Conservation (phyloP, 2,329 filamentous ascomycete genomes). For the Ascochyta lentis region DNA sequence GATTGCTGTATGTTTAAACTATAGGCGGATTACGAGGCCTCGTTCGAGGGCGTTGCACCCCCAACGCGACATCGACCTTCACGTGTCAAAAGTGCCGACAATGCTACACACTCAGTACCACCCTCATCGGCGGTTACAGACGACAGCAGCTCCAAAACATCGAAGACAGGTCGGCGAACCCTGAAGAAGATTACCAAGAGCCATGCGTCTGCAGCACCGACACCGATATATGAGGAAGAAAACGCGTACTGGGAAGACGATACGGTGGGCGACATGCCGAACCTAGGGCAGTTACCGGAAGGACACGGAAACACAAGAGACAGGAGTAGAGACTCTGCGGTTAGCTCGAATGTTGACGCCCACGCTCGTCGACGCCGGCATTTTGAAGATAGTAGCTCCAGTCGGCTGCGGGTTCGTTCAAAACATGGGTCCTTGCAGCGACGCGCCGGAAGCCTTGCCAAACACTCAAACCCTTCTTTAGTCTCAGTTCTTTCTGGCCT, state of each 20-base stretch:
- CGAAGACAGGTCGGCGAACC: conserved; percentile 27
- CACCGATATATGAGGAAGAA: conserved; percentile 22
- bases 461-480: conserved; percentile 51
- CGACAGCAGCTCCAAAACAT: conserved; percentile 30
- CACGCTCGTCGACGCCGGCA: conserved; percentile 27
- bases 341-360: conserved; percentile 25
- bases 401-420: conserved; percentile 39
- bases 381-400: conserved; percentile 30
- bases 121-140: conserved; percentile 31
- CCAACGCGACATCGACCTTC: conserved; percentile 35
- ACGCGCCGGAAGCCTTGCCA: conserved; percentile 36
- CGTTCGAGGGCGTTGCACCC: conserved; percentile 30
- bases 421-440: conserved; percentile 45
- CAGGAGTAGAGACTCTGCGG: conserved; percentile 31
- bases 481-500: conserved; percentile 52
- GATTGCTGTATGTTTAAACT: conserved; percentile 28
- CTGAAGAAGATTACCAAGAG: conserved; percentile 31
- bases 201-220: conserved; percentile 24
- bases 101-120: conserved; percentile 23
- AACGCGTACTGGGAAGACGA: conserved; percentile 28
- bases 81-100: conserved; percentile 31
- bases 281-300: conserved; percentile 52
- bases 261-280: conserved; percentile 45
- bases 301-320: conserved; percentile 36
- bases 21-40: conserved; percentile 41